phyloP scores from a whole-genome alignment of 83 land plant species.

The Picea engelmannii region DNA sequence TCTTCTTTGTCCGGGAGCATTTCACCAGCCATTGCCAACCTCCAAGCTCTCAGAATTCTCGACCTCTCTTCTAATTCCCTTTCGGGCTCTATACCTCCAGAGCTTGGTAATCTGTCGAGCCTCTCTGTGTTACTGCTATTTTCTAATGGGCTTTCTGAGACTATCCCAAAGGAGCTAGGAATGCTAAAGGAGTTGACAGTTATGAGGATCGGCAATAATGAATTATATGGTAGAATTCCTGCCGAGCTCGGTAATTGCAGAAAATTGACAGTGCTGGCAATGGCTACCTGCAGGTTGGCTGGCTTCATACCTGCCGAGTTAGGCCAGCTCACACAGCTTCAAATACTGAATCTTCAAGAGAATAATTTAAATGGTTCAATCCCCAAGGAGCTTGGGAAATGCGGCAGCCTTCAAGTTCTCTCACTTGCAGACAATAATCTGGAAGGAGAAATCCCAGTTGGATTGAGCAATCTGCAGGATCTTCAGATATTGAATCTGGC shows the following conservation, averaged over 20 bases:
- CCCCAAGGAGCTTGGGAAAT: constrained; percentile 52
- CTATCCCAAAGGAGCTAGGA: constrained; percentile 48
- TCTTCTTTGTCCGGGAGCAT: constrained; percentile 45
- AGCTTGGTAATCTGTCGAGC: constrained; percentile 37
- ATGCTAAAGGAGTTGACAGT: constrained; percentile 34
- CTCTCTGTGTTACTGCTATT: constrained; percentile 44
- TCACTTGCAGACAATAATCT: constrained; percentile 50
- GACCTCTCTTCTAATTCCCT: no score
- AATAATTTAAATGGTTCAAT: constrained; percentile 58
- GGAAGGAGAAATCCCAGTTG: constrained; percentile 51
- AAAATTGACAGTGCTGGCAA: constrained; percentile 33
- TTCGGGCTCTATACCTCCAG: constrained; percentile 62
- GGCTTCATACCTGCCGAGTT: constrained; percentile 57
- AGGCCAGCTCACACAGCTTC: constrained; percentile 33
- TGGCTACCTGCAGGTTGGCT: constrained; percentile 42
- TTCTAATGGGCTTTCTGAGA: constrained; percentile 50
- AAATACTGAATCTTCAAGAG: constrained; percentile 36
- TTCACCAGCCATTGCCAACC: constrained; percentile 33
- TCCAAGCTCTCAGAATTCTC: constrained; percentile 38
- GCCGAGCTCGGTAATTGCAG: constrained; percentile 33
- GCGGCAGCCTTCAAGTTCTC: constrained; percentile 34
- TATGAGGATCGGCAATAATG: constrained; percentile 60
- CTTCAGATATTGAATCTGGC: constrained; percentile 60
- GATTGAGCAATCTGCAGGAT: constrained; percentile 32
- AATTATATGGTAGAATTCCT: constrained; percentile 52